Evolutionary conservation across 1,284 basidiomycete genomes (phyloP).

Genomic region (Calocybe gambosa): DNA sequence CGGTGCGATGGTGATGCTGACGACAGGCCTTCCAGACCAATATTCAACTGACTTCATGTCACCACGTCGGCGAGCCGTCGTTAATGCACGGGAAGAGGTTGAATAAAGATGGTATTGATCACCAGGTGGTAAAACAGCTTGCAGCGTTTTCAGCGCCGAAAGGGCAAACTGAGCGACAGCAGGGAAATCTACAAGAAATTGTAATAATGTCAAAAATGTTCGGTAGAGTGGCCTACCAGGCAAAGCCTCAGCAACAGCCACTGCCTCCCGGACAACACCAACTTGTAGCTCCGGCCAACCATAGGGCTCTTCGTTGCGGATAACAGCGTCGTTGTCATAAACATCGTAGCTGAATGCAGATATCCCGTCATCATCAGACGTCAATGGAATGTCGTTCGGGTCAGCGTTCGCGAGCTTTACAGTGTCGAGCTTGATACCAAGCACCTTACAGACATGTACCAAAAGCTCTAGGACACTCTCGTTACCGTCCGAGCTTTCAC

Average conservation of each 20-base stretch:
- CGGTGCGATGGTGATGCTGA: constrained; percentile 75
- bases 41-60: constrained; percentile 66
- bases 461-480: constrained; percentile 69
- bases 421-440: constrained; percentile 73
- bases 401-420: constrained; percentile 43
- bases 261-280: constrained; percentile 85
- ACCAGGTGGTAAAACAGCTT: constrained; percentile 56
- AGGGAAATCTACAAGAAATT: constrained; percentile 50
- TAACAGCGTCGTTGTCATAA: constrained; percentile 33
- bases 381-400: constrained; percentile 16
- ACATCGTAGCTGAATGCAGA: constrained; percentile 13
- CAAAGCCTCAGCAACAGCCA: constrained; percentile 86
- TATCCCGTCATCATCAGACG: constrained; percentile 13
- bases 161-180: constrained; percentile 74
- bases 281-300: constrained; percentile 95
- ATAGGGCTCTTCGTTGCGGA: constrained; percentile 47
- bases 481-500: constrained; percentile 74
- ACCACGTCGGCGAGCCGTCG: constrained; percentile 71
- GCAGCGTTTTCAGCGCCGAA: constrained; percentile 68
- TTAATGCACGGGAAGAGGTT: constrained; percentile 62
- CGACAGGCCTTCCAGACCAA: constrained; percentile 77
- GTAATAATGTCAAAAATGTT: not conserved
- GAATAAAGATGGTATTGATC: constrained; percentile 79
- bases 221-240: constrained; percentile 53
- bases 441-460: constrained; percentile 66